Base-by-base conservation (phyloP, 192 early-diverging fungal species). In the Backusella westeae region DNA sequence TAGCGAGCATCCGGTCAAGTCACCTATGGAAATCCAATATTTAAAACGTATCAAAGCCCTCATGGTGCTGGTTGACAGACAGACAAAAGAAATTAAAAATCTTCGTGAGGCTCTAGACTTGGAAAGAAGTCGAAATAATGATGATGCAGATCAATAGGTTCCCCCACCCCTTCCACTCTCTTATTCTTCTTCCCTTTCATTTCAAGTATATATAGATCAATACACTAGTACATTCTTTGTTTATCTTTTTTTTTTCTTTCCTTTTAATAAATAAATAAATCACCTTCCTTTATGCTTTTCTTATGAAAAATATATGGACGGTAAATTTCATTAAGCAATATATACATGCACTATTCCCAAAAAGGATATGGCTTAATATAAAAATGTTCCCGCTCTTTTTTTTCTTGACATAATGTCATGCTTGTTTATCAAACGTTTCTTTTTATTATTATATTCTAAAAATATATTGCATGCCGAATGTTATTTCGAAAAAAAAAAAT, bases 11-110 rank as follows among this genome's bases (percentile, higher is more conserved):
- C 26, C 12, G 2, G 56, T 14, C 23, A 63, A 63, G 56, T 63
- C 56, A 12, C 56, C 56, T 14, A 63, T 63, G 56, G 56, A 63
- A 63, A 63, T 63, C 56, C 56, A 63, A 63, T 63, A 63, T 63
- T 29, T 63, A 63, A 63, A 63, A 63, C 56, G 56, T 63, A 63
- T 63, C 1, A 63, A 63, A 63, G 56, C 56, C 56, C 56, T 63
- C 3, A 63, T 63, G 56, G 56, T 63, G 9, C 56, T 63, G 26
- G 56, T 63, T 19, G 56, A 63, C 12, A 23, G 56, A 63, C 56
- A 63, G 23, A 63, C 56, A 32, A 63, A 63, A 14, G 56, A 63
- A 63, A 63, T 63, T 4, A 63, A 63, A 63, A 26, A 63, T 63
- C 56, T 63, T 26, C 56, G 56, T 2, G 56, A 63, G 26, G 21